Evolutionary conservation across 179 eudicot species (phyloP), one percentile per base, ranked within the genome.

Genomic region (Amaranthus tricolor): DNA sequence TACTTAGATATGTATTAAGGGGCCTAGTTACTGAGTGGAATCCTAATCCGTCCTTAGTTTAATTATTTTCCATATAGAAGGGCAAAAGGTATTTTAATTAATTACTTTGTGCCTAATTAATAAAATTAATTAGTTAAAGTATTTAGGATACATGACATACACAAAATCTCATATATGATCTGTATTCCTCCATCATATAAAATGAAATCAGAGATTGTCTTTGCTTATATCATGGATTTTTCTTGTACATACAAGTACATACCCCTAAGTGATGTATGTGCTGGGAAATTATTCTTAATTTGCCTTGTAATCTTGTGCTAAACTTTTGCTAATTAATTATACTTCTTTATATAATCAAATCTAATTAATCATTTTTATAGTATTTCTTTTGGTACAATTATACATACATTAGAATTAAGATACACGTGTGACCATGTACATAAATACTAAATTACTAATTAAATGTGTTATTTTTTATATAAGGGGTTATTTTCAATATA

Each of bases 201-300:
- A 1, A 59, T 19, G 14, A 59, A 59, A 59, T 59, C 40, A 59
- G 13, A 19, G 24, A 59, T 20, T 19, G 63, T 20, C 63, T 11
- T 59, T 59, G 63, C 63, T 59, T 59, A 59, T 59, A 59, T 20
- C 63, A 59, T 59, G 14, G 63, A 20, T 59, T 11, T 59, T 11
- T 59, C 63, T 59, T 59, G 63, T 59, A 59, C 63, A 59, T 59
- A 59, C 63, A 59, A 20, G 63, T 59, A 59, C 63, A 59, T 13
- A 59, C 19, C 14, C 21, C 19, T 59, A 7, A 59, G 40, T 40
- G 43, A 59, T 31, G 40, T 31, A 19, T 59, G 21, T 59, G 19
- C 40, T 59, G 5, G 7, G 21, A 6, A 19, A 59, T 9, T 19
- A 16, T 10, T 59, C 63, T 20, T 19, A 5, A 59, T 8, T 59